Conservation (phyloP, 2,329 filamentous ascomycete species). For the Coniella vitis region DNA sequence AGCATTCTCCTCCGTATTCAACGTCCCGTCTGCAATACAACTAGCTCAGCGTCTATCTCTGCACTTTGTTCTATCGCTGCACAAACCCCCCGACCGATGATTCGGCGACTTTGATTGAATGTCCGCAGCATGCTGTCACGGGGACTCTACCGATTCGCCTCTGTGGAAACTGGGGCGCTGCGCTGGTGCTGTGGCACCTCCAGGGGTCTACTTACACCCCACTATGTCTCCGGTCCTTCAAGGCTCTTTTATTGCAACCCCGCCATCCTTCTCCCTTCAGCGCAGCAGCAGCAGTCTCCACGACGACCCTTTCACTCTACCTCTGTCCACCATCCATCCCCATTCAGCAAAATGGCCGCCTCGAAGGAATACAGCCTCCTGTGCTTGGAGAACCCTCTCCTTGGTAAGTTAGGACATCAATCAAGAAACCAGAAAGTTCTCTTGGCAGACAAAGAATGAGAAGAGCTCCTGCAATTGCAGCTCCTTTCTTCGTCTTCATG, state of each 20-base stretch:
- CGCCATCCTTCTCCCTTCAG: constrained; percentile 24
- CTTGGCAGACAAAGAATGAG: too few relatives aligned
- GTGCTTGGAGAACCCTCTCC: constrained; percentile 93
- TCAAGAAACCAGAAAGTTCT: neutral
- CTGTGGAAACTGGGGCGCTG: constrained; percentile 4
- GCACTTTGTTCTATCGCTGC: neutral
- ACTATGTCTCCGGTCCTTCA: constrained; percentile 12
- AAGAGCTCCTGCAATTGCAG: neutral
- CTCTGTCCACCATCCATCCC: constrained; percentile 13
- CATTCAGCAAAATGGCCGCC: constrained; percentile 56
- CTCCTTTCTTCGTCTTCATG: neutral
- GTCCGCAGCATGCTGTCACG: constrained; percentile 6
- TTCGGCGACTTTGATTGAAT: constrained; percentile 10
- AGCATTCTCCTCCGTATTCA: too few relatives aligned
- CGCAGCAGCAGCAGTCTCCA: constrained; percentile 15
- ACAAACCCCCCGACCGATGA: neutral
- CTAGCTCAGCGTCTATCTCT: too few relatives aligned
- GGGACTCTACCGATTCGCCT: constrained; percentile 12
- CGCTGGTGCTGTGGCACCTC: neutral
- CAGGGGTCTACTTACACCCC: constrained; percentile 16
- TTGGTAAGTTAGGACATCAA: constrained; percentile 56
- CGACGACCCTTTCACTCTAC: constrained; percentile 16
- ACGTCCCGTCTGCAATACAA: too few relatives aligned
- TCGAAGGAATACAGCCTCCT: constrained; percentile 80
- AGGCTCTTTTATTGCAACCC: constrained; percentile 19